Evolutionary conservation across 2,329 filamentous ascomycete species (phyloP).

Genomic region (Lecanosticta acicola): DNA sequence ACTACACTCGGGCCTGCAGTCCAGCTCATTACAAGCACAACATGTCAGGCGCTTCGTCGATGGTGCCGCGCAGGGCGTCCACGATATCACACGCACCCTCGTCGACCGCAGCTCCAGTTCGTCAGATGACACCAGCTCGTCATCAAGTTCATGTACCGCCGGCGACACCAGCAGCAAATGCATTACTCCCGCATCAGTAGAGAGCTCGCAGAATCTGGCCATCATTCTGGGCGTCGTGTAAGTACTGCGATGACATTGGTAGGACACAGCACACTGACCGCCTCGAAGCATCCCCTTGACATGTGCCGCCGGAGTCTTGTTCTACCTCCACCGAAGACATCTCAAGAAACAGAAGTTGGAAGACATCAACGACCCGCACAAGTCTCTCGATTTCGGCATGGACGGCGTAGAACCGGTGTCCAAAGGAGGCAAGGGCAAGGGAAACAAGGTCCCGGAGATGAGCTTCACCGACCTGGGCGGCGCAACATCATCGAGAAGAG

Average conservation of each 20-base stretch:
- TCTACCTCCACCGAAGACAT: constrained; percentile 75
- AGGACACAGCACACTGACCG: constrained; percentile 19
- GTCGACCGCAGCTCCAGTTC: constrained; percentile 15
- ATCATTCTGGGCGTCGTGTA: constrained; percentile 34
- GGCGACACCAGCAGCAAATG: constrained; percentile 24
- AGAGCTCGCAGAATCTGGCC: constrained; percentile 27
- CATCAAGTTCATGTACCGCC: constrained; percentile 22
- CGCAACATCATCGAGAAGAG: constrained; percentile 24
- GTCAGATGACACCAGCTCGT: constrained; percentile 11
- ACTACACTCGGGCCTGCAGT: neutral
- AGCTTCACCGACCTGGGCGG: constrained; percentile 47
- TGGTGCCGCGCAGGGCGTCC: constrained; percentile 15
- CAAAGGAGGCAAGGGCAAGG: constrained; percentile 41
- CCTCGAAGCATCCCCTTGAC: constrained; percentile 65
- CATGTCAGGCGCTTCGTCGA: constrained; percentile 19
- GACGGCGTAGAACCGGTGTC: constrained; percentile 40
- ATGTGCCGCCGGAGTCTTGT: constrained; percentile 59
- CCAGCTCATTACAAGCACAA: neutral
- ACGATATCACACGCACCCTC: constrained; percentile 22
- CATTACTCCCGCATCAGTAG: constrained; percentile 24
- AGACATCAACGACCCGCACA: constrained; percentile 80
- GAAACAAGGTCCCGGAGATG: constrained; percentile 44
- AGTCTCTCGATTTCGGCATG: constrained; percentile 87
- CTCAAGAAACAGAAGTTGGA: constrained; percentile 66
- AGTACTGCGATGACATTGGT: constrained; percentile 13